Conservation (phyloP, 805 yeast genomes). For the Wickerhamomyces alni region DNA sequence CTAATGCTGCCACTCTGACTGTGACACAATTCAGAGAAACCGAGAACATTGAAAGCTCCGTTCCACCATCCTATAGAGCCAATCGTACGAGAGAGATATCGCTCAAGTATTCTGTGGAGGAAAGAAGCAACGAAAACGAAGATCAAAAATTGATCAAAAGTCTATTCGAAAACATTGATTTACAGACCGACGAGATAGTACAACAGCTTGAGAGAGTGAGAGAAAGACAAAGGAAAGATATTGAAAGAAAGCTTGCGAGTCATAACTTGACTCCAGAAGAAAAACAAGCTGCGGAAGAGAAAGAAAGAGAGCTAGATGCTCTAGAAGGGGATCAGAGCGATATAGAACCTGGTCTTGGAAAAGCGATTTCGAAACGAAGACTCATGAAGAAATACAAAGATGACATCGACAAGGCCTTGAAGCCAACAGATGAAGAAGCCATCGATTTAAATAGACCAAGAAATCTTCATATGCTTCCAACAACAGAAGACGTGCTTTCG, state of each 20-base stretch:
- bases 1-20: slow-evolving; percentile 68
- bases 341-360: too few relatives aligned
- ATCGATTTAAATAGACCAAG: slow-evolving; percentile 42
- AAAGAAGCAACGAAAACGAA: slow-evolving; percentile 15
- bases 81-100: slow-evolving; percentile 43
- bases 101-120: background rate
- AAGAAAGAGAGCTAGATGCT: background rate
- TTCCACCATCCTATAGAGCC: slow-evolving; percentile 79
- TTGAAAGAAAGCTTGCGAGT: slow-evolving; percentile 11
- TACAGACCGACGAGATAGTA: slow-evolving; percentile 20
- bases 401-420: slow-evolving; percentile 5
- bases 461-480: slow-evolving; percentile 55
- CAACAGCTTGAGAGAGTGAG: slow-evolving; percentile 24
- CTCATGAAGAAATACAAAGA: slow-evolving; percentile 5
- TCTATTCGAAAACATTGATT: slow-evolving; percentile 15
- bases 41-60: slow-evolving; percentile 29
- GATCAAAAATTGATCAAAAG: slow-evolving; percentile 11
- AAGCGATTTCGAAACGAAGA: background rate
- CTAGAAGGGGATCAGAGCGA: too few relatives aligned
- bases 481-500: slow-evolving; percentile 45
- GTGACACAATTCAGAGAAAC: slow-evolving; percentile 66
- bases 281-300: slow-evolving; percentile 6
- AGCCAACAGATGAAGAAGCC: slow-evolving; percentile 3
- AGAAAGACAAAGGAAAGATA: slow-evolving; percentile 18
- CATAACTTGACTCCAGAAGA: slow-evolving; percentile 18